These are phyloP conservation scores for Rosa chinensis DNA, from an alignment of 306 rosid species.

Conservation along the genomic window DNA sequence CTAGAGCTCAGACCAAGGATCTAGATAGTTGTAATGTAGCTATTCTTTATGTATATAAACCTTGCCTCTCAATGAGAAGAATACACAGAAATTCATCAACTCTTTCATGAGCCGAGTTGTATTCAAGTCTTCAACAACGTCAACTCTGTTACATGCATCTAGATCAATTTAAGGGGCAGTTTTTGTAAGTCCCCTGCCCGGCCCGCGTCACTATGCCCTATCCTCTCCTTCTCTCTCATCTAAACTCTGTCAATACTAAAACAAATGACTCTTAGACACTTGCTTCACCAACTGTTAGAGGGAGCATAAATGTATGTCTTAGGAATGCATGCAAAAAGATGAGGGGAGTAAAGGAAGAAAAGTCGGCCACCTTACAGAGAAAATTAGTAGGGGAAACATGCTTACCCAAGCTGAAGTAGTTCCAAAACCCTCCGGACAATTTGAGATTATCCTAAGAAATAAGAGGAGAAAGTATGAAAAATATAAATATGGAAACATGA, in stretches of 20 bases:
- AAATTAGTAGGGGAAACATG: not conserved
- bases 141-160: not conserved
- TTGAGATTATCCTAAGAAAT: not conserved
- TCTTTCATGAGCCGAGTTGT: not conserved
- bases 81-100: no score
- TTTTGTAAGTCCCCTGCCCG: no score
- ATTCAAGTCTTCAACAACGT: not conserved
- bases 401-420: slow-evolving; percentile 18
- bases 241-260: no score
- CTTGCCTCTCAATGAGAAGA: no score
- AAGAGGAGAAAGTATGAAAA: not conserved
- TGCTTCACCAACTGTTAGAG: not conserved
- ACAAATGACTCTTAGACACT: not conserved
- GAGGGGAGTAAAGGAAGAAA: not conserved
- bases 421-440: slow-evolving; percentile 7
- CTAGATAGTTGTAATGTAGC: no score
- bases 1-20: no score
- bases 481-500: not conserved
- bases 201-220: no score
- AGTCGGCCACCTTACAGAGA: not conserved
- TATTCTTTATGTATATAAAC: no score
- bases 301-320: no score
- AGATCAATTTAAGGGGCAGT: not conserved
- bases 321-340: no score
- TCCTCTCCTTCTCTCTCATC: no score